Base-by-base conservation (phyloP, 2,329 filamentous ascomycete species). In the Aspergillus sp. region DNA sequence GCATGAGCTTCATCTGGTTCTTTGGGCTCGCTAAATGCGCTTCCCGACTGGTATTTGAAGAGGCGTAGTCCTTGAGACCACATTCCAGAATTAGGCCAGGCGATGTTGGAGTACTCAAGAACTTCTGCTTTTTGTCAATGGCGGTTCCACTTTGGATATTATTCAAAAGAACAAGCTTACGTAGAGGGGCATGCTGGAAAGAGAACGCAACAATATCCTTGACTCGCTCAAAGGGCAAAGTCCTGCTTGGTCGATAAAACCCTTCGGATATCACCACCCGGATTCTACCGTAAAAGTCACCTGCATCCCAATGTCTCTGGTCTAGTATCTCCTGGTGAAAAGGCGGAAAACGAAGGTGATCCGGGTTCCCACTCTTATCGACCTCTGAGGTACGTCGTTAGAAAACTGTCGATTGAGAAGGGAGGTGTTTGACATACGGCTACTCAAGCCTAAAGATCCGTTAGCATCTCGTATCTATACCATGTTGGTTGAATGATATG, bases 171-270 rank as follows among this genome's bases (percentile, higher is more conserved):
- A 11, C 19, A 19, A 28, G 7, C 74, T 52, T 70, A 91, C 88
- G 77, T 43, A 86, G 68, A 1, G 89, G 88, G 30, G 86, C 89
- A 70, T 93, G 87, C 58, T 93, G 87, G 56, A 94, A 95, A 1
- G 88, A 84, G 64, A 95, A 93, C 10, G 79, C 78, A 26, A 90
- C 78, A 36, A 89, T 66, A 56, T 90, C 88, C 58, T 84, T 86
- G 49, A 86, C 71, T 33, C 81, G 73, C 54, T 88, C 82, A 51
- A 86, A 80, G 0, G 80, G 77, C 5, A 63, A 67, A 6, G 52
- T 59, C 28, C 68, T 66, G 51, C 65, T 58, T 7, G 64, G 67
- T 32, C 81, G 71, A 7, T 76, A 72, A 45, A 89, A 82, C 0
- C 86, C 83, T 59, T 91, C 88, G 38, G 85, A 82, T 45, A 95